Evolutionary conservation across 2,329 filamentous ascomycete species (phyloP).

Genomic region (Dactylellina leptospora): DNA sequence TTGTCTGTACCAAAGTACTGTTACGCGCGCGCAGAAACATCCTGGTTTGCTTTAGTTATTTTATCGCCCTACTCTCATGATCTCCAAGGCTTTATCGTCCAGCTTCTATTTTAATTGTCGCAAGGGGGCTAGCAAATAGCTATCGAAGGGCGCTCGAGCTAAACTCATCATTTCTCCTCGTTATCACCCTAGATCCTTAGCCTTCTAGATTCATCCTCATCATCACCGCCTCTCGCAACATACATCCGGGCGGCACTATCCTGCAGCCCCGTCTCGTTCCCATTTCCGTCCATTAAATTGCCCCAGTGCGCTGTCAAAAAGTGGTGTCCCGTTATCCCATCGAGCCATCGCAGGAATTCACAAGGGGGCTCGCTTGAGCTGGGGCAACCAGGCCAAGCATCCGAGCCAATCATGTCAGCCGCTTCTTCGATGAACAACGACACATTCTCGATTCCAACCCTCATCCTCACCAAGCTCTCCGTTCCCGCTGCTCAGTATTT

Average conservation of each 20-base stretch:
- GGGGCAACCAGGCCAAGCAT: conserved; percentile 11
- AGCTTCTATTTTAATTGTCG: conserved; percentile 14
- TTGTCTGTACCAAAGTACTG: not conserved
- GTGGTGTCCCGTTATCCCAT: conserved; percentile 11
- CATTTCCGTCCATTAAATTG: conserved; percentile 8
- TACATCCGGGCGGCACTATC: no score
- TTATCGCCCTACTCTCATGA: not conserved
- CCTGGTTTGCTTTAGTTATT: no score
- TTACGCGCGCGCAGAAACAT: conserved; percentile 4
- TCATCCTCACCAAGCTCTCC: conserved; percentile 49
- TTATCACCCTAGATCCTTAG: conserved; percentile 6
- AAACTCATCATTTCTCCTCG: not conserved
- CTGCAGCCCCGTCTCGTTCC: not conserved
- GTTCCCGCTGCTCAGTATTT: conserved; percentile 35
- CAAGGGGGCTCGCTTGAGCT: conserved; percentile 26
- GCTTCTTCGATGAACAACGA: conserved; percentile 21
- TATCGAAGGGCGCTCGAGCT: not conserved
- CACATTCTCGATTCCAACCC: conserved; percentile 27
- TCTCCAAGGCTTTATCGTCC: not conserved
- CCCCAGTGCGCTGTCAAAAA: not conserved
- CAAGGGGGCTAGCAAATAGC: conserved; percentile 3
- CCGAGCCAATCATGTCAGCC: conserved; percentile 42
- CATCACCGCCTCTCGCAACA: not conserved
- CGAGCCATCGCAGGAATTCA: conserved; percentile 23
- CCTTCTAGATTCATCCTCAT: conserved; percentile 4